Percentiles rank a stretch among this genome's conserved stretches.
Evolutionary conservation across 768 basidiomycete species (phyloP).

Genomic region (Tubosaeta brunneosetosa): DNA sequence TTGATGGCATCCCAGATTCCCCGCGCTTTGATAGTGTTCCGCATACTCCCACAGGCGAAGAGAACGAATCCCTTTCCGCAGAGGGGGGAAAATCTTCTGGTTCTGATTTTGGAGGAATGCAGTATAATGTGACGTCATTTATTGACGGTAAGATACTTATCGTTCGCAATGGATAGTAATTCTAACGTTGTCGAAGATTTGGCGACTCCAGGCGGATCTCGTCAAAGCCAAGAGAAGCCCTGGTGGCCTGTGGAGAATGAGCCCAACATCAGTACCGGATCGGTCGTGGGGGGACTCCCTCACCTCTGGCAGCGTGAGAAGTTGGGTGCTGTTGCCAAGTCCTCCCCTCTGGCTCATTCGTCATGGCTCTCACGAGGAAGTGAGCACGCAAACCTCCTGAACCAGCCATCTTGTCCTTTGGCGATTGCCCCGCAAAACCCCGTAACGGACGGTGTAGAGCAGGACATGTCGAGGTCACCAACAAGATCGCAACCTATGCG

Average conservation of each 20-base stretch:
- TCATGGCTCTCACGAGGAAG: slow-evolving; percentile 1
- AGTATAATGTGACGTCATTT: slow-evolving; percentile 73
- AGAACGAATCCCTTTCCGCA: slow-evolving; percentile 7
- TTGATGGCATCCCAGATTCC: slow-evolving; percentile 18
- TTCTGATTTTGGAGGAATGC: slow-evolving; percentile 45
- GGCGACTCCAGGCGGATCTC: slow-evolving; percentile 24
- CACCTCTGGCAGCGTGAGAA: neutral
- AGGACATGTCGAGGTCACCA: slow-evolving; percentile 20
- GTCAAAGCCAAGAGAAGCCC: slow-evolving; percentile 7
- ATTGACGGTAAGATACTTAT: slow-evolving; percentile 43
- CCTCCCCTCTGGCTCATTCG: neutral
- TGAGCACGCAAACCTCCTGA: neutral
- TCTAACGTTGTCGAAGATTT: slow-evolving; percentile 28
- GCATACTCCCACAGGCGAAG: slow-evolving; percentile 14
- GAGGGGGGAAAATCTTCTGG: slow-evolving; percentile 18
- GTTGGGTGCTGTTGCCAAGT: neutral
- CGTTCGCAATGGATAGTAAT: neutral
- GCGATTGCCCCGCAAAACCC: slow-evolving; percentile 14
- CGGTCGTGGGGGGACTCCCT: neutral
- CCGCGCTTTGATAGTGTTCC: slow-evolving; percentile 14
- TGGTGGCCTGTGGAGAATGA: slow-evolving; percentile 4
- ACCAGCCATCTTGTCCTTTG: slow-evolving; percentile 13
- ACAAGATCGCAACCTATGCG: slow-evolving; percentile 23
- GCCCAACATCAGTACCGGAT: neutral
- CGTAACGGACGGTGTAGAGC: slow-evolving; percentile 16